phyloP scores from a whole-genome alignment of 176 grass and related monocot genomes.

The Raddia distichophylla region DNA sequence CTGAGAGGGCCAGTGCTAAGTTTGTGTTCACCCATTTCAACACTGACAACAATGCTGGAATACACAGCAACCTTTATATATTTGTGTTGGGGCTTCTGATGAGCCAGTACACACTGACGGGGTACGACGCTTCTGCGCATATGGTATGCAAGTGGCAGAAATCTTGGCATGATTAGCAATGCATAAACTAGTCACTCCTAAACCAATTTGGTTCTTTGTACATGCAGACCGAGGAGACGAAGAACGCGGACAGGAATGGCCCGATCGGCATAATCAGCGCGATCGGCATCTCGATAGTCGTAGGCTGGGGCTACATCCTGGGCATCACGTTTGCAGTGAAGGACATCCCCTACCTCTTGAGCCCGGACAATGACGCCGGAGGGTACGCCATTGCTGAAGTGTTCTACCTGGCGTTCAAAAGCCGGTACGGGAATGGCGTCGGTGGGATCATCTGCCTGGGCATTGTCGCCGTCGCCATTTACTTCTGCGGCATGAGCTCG shows the following conservation, averaged over 20 bases:
- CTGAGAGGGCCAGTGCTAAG: conserved; percentile 71
- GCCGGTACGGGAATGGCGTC: conserved; percentile 61
- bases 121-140: conserved; percentile 87
- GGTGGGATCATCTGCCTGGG: conserved; percentile 78
- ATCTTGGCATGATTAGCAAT: background rate
- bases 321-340: conserved; percentile 82
- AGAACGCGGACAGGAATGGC: conserved; percentile 75
- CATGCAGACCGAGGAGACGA: conserved; percentile 78
- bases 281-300: conserved; percentile 70
- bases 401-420: conserved; percentile 83
- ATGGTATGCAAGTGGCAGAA: conserved; percentile 51
- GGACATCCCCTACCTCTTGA: conserved; percentile 74
- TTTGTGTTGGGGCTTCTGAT: conserved; percentile 82
- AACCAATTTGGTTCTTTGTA: background rate
- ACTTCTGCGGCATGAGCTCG: conserved; percentile 80
- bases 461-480: conserved; percentile 66
- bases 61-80: conserved; percentile 82
- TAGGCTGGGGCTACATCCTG: conserved; percentile 80
- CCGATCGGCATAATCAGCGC: conserved; percentile 79
- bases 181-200: background rate
- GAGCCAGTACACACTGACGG: conserved; percentile 87
- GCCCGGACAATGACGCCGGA: conserved; percentile 70
- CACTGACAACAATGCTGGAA: conserved; percentile 69
- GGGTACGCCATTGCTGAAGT: conserved; percentile 82
- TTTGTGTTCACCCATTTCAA: conserved; percentile 94